A percentile compares a stretch with the other conserved stretches of the same genome.
Conservation (phyloP, 371 early-diverging fungal species). For the Mucor lusitanicus region DNA sequence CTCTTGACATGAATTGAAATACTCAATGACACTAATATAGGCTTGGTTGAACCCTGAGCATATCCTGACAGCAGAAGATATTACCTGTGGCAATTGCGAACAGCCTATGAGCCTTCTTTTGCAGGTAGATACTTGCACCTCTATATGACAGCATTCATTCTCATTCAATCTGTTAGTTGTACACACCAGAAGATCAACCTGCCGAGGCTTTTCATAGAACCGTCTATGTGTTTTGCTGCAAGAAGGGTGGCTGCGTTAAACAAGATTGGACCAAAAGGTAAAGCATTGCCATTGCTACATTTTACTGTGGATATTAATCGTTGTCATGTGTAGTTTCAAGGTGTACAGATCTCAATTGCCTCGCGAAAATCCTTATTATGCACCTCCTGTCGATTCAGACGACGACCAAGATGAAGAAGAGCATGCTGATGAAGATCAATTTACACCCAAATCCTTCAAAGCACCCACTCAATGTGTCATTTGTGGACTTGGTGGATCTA, state of each 20-base stretch:
- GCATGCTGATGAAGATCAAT: constrained; percentile 20
- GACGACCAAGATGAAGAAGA: constrained; percentile 43
- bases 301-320: not conserved
- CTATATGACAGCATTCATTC: not conserved
- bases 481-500: constrained; percentile 83
- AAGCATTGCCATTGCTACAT: not conserved
- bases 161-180: constrained; percentile 57
- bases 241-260: constrained; percentile 79
- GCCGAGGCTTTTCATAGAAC: constrained; percentile 87
- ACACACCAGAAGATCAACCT: constrained; percentile 91
- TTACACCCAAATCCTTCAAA: constrained; percentile 37
- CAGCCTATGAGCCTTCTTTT: constrained; percentile 81
- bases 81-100: constrained; percentile 78
- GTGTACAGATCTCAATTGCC: constrained; percentile 86
- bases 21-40: constrained; percentile 32
- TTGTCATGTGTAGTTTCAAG: constrained; percentile 66
- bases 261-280: constrained; percentile 65
- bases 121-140: constrained; percentile 64
- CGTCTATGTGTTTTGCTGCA: constrained; percentile 91
- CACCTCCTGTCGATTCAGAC: constrained; percentile 40
- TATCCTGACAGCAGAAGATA: constrained; percentile 61
- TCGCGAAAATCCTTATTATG: constrained; percentile 76
- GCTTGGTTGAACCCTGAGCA: constrained; percentile 85
- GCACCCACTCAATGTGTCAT: constrained; percentile 42
- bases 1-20: not conserved